Evolutionary conservation across 768 basidiomycete species (phyloP).

Genomic region (Galerina sulciceps): DNA sequence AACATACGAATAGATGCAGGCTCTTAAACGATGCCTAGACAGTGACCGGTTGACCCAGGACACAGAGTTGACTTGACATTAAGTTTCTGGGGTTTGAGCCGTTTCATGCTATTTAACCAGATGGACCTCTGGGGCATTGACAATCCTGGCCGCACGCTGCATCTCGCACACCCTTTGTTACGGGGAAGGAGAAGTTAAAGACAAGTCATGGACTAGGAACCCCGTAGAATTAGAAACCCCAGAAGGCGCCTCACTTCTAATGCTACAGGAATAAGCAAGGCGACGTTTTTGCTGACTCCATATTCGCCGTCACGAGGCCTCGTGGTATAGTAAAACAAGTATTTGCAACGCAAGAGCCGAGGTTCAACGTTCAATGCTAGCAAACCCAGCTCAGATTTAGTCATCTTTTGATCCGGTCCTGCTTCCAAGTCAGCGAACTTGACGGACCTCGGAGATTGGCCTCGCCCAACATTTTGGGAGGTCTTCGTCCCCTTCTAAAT

Average conservation of each 20-base stretch:
- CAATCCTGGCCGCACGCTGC: constrained; percentile 18
- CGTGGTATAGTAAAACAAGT: constrained; percentile 7
- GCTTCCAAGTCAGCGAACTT: constrained; percentile 13
- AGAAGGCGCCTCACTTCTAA: constrained; percentile 20
- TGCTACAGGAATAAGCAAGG: constrained; percentile 20
- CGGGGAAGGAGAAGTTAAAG: constrained; percentile 23
- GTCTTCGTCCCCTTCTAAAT: not conserved
- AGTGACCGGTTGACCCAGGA: constrained; percentile 3
- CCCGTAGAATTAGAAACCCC: constrained; percentile 22
- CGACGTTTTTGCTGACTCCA: constrained; percentile 11
- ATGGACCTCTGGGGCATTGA: constrained; percentile 12
- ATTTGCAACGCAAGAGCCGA: constrained; percentile 5
- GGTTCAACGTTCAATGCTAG: constrained; percentile 8
- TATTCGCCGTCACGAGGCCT: constrained; percentile 13
- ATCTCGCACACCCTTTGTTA: constrained; percentile 23
- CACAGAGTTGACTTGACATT: constrained; percentile 40
- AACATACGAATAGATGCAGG: constrained; percentile 20
- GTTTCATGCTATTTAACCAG: constrained; percentile 19
- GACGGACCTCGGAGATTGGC: constrained; percentile 12
- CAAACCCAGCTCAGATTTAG: constrained; percentile 1
- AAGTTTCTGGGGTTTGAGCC: constrained; percentile 32
- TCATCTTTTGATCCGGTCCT: constrained; percentile 21
- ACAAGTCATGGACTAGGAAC: constrained; percentile 29
- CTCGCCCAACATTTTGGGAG: constrained; percentile 4
- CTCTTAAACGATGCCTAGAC: constrained; percentile 11